Evolutionary conservation across 2,329 filamentous ascomycete genomes (phyloP).

Genomic region (Xylariales sp.): DNA sequence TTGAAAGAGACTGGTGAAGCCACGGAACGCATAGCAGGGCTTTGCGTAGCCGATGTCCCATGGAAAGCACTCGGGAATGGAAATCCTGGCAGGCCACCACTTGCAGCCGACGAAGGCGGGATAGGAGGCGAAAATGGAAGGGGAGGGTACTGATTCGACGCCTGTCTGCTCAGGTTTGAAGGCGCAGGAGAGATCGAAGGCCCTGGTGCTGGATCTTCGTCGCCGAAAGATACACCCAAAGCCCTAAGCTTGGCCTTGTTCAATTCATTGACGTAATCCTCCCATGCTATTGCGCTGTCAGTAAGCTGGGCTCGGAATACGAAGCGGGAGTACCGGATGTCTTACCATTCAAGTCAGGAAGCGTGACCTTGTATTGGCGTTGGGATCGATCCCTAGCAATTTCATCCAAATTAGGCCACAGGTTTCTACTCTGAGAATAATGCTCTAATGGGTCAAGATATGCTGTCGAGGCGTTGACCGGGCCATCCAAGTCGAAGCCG

Average conservation of each 20-base stretch:
- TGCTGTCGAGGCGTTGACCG: constrained; percentile 17
- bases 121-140: constrained; percentile 81
- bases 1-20: constrained; percentile 71
- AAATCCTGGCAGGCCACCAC: constrained; percentile 54
- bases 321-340: constrained; percentile 7
- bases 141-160: constrained; percentile 69
- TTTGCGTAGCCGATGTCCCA: constrained; percentile 56
- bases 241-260: constrained; percentile 90
- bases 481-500: constrained; percentile 63
- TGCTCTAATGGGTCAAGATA: constrained; percentile 27
- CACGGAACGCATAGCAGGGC: constrained; percentile 58
- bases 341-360: constrained; percentile 65
- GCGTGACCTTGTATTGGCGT: constrained; percentile 54
- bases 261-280: constrained; percentile 74
- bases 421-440: constrained; percentile 59
- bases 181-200: constrained; percentile 63
- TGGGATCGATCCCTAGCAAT: constrained; percentile 50
- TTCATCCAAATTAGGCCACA: constrained; percentile 63
- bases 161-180: constrained; percentile 59
- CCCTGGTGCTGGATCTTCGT: constrained; percentile 60
- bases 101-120: constrained; percentile 72
- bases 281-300: constrained; percentile 48
- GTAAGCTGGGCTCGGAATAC: constrained; percentile 11
- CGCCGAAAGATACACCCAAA: constrained; percentile 77
- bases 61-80: constrained; percentile 56